Conservation (phyloP, 176 grass and related monocot genomes). For the Tuctoria greenei region DNA sequence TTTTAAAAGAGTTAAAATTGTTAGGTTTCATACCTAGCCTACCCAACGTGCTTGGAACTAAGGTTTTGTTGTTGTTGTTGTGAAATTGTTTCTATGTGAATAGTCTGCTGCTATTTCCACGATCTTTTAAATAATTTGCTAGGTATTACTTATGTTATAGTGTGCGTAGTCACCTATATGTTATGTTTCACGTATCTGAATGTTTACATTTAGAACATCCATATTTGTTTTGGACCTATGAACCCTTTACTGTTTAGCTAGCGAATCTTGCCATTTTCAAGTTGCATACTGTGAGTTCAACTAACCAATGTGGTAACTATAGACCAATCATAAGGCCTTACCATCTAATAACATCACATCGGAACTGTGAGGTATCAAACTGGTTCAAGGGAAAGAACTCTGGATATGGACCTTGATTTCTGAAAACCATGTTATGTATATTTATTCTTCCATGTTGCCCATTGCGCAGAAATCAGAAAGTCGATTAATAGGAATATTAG, state of each 20-base stretch:
- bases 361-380: not conserved
- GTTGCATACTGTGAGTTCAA: not conserved
- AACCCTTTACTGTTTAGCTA: not conserved
- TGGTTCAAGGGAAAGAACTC: not conserved
- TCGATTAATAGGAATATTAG: not conserved
- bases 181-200: not conserved
- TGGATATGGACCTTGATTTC: not conserved
- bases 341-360: no score
- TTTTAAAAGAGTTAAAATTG: no score
- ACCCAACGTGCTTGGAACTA: no score
- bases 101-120: not conserved
- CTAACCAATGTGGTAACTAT: no score
- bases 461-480: not conserved
- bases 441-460: not conserved
- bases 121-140: not conserved
- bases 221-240: not conserved
- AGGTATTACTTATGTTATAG: constrained; percentile 4
- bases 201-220: constrained; percentile 9
- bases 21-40: no score
- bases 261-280: not conserved
- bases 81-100: not conserved
- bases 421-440: no score
- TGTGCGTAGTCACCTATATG: not conserved
- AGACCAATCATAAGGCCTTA: not conserved
- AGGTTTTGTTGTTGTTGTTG: no score